Base-by-base conservation (phyloP, 2,329 filamentous ascomycete genomes). In the Venturia nashicola region DNA sequence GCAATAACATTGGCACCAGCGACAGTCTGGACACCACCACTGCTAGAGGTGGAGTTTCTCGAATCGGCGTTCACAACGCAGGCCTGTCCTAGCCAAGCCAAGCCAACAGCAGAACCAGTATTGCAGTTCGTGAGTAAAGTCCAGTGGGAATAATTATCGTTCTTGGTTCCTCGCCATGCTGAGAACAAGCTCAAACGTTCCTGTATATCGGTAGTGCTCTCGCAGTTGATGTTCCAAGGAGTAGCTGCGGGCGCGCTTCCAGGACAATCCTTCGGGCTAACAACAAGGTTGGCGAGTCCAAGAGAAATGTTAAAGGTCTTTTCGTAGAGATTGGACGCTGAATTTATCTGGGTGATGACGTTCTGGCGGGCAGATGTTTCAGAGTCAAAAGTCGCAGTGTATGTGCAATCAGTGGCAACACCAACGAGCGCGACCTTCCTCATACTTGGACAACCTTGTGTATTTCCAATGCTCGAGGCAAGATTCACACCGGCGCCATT, bases 221-320 rank as follows among this genome's bases (percentile, higher is more conserved):
- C 82, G 75, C 94, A 99, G 27, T 77, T 83, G 63, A 90, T 79
- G 71, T 99, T 99, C 91, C 93, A 99, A 0, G 86, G 86, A 0
- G 89, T 86, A 5, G 86, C 82, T 1, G 83, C 72, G 11, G 86
- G 81, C 6, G 88, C 77, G 0, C 85, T 83, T 4, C 84, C 83
- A 0, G 93, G 90, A 71, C 94, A 99, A n/a, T 79, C 78, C 4
- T 81, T 75, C 55, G 90, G 85, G 64, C 85, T 90, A 66, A 97
- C 84, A 39, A 91, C 89, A 62, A 99, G 76, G 71, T 96, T 96
- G 68, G 87, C 85, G 66, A 99, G 84, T 54, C 91, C 94, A 43
- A 99, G 84, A 0, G 92, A 93, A 70, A 99, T 93, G 75, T 97
- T 97, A 78, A 99, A 97, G 8, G 89, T 89, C 69, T 82, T 85